Evolutionary conservation across 192 early-diverging fungal genomes (phyloP).

Genomic region (Entomortierella lignicola): DNA sequence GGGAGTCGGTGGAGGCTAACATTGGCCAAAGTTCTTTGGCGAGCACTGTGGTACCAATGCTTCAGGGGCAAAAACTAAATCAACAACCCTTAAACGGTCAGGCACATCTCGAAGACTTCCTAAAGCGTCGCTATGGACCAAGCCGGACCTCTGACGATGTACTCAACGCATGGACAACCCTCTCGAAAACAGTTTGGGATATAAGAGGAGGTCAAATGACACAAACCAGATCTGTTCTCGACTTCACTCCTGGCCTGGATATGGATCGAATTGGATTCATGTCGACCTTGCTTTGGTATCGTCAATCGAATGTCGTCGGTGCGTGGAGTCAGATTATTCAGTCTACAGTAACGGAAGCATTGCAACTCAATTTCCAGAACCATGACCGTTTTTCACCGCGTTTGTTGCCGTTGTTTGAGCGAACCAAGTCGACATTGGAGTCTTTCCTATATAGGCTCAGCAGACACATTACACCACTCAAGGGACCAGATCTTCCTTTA

Average conservation of each 20-base stretch:
- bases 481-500: constrained; percentile 12
- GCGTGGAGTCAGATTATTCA: constrained; percentile 33
- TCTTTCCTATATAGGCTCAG: too few species aligned
- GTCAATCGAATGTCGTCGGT: constrained; percentile 14
- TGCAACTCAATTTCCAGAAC: too few species aligned
- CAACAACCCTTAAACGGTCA: constrained; percentile 9
- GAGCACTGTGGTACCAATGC: neutral
- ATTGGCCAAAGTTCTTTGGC: neutral
- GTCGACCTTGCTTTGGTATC: constrained; percentile 29
- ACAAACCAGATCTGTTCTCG: constrained; percentile 31
- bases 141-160: constrained; percentile 13
- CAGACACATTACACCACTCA: neutral
- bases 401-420: too few species aligned
- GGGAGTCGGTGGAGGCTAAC: constrained; percentile 28
- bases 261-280: constrained; percentile 35
- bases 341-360: constrained; percentile 19
- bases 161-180: constrained; percentile 29
- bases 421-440: too few species aligned
- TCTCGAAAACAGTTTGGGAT: constrained; percentile 42
- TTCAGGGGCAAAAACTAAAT: neutral
- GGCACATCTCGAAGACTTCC: constrained; percentile 16
- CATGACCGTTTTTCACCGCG: too few species aligned
- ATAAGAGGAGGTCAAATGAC: constrained; percentile 12
- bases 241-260: constrained; percentile 19
- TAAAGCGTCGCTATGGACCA: constrained; percentile 35